phyloP scores from a whole-genome alignment of 1,139 yeast species.

The Nakaseomyces kungkrabaensis region DNA sequence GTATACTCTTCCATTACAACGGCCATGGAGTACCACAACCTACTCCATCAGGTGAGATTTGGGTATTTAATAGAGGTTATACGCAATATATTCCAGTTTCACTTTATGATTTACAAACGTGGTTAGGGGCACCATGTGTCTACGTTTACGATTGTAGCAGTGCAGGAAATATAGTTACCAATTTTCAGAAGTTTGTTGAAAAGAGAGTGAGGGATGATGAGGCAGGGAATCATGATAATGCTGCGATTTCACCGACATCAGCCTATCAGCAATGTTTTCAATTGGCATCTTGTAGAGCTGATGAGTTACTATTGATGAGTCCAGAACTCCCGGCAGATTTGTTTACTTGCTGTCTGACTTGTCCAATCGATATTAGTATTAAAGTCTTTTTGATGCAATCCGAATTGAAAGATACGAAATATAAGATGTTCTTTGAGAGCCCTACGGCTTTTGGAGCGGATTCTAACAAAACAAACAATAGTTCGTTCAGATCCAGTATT shows the following conservation, averaged over 20 bases:
- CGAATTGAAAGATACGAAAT: slow-evolving; percentile 55
- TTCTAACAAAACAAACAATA: slow-evolving; percentile 12
- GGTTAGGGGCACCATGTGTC: slow-evolving; percentile 97
- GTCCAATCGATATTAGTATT: slow-evolving; percentile 91
- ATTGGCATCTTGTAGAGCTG: slow-evolving; percentile 82
- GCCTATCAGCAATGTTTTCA: slow-evolving; percentile 80
- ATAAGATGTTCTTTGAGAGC: slow-evolving; percentile 39
- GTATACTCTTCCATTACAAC: slow-evolving; percentile 87
- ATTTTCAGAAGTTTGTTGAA: slow-evolving; percentile 83
- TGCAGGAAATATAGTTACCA: slow-evolving; percentile 88
- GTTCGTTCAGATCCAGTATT: slow-evolving; percentile 28
- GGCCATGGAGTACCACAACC: slow-evolving; percentile 99
- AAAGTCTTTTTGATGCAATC: slow-evolving; percentile 87
- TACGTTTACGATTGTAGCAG: slow-evolving; percentile 91
- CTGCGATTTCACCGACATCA: slow-evolving; percentile 48
- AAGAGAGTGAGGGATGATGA: slow-evolving; percentile 84
- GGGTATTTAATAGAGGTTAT: slow-evolving; percentile 96
- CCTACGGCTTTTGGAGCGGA: slow-evolving; percentile 7
- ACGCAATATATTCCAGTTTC: slow-evolving; percentile 97
- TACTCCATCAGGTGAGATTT: slow-evolving; percentile 92
- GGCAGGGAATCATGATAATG: slow-evolving; percentile 56
- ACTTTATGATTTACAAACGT: slow-evolving; percentile 81
- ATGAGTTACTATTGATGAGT: slow-evolving; percentile 82
- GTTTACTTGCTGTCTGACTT: slow-evolving; percentile 88
- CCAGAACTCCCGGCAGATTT: slow-evolving; percentile 95